A percentile compares a stretch with the other conserved stretches of the same genome.
Conservation (phyloP, 352 stramenopile genomes). For the Globisporangium nunn region DNA sequence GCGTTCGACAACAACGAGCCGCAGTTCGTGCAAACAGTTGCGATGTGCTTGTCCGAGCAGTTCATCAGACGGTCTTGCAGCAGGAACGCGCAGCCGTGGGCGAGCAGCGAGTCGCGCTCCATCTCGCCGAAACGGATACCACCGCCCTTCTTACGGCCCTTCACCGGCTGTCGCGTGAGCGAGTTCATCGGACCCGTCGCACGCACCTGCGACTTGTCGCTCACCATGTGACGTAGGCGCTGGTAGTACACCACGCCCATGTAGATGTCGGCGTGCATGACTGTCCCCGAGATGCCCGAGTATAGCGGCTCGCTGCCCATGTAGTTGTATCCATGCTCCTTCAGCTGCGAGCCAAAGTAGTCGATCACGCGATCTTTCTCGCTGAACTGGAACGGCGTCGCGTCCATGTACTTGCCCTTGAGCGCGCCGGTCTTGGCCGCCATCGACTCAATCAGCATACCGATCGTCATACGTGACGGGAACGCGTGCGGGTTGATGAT, state of each 20-base stretch:
- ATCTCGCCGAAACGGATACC: constrained; percentile 99
- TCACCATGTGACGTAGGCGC: constrained; percentile 99
- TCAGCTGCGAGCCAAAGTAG: constrained; percentile 98
- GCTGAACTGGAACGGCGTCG: constrained; percentile 98
- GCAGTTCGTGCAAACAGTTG: constrained; percentile 93
- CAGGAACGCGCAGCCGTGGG: constrained; percentile 96
- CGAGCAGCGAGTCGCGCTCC: constrained; percentile 98
- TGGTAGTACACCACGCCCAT: constrained; percentile 99
- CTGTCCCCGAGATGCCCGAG: constrained; percentile 96
- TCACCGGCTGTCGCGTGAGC: constrained; percentile 99
- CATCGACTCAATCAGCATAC: constrained; percentile 98
- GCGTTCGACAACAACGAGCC: constrained; percentile 83
- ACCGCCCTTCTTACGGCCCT: constrained; percentile 98
- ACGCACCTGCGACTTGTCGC: constrained; percentile 99
- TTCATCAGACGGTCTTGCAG: constrained; percentile 97
- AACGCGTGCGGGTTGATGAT: constrained; percentile 99
- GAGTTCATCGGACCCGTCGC: constrained; percentile 97
- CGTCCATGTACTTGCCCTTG: constrained; percentile 96
- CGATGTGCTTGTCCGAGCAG: constrained; percentile 98
- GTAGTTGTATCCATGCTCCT: constrained; percentile 95
- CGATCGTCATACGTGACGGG: constrained; percentile 98
- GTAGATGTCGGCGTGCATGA: constrained; percentile 99
- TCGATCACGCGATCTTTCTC: constrained; percentile 98
- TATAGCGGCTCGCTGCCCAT: constrained; percentile 99
- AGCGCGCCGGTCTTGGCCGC: constrained; percentile 98